Conservation (phyloP, 805 yeast genomes). For the Saturnispora besseyi region DNA sequence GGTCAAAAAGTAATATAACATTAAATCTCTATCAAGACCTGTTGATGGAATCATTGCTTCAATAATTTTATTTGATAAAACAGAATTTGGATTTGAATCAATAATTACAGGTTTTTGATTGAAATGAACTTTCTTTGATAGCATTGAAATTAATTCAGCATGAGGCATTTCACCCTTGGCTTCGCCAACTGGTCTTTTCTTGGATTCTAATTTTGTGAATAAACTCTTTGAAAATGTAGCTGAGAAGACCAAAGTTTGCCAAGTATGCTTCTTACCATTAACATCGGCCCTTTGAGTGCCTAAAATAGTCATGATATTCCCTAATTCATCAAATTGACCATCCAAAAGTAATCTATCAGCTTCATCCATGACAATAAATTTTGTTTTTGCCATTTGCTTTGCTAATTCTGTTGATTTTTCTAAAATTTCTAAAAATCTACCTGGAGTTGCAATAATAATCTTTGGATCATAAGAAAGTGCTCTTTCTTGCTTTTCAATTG, state of each 20-base stretch:
- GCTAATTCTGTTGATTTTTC: conserved; percentile 48
- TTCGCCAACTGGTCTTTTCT: conserved; percentile 26
- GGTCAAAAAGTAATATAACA: conserved; percentile 75
- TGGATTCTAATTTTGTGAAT: conserved; percentile 59
- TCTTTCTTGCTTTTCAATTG: conserved; percentile 89
- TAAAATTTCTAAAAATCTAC: conserved; percentile 75
- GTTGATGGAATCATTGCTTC: conserved; percentile 92
- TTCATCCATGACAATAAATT: conserved; percentile 71
- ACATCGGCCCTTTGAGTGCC: conserved; percentile 39
- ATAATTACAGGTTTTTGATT: conserved; percentile 57
- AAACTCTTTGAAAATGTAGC: conserved; percentile 86
- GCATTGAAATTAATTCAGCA: conserved; percentile 49
- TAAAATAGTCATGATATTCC: conserved; percentile 63
- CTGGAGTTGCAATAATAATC: conserved; percentile 90
- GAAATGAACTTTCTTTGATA: conserved; percentile 65
- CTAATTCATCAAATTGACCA: conserved; percentile 93
- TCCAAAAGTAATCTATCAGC: conserved; percentile 93
- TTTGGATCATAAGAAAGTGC: conserved; percentile 64
- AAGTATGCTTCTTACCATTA: conserved; percentile 26
- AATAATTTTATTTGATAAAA: conserved; percentile 62
- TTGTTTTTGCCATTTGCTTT: conserved; percentile 36
- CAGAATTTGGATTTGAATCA: conserved; percentile 81
- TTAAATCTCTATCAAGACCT: conserved; percentile 80
- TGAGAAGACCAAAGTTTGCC: conserved; percentile 88
- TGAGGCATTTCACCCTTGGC: conserved; percentile 35